Base-by-base conservation (phyloP, 208 protist genomes). In the Hexamita inflata region DNA sequence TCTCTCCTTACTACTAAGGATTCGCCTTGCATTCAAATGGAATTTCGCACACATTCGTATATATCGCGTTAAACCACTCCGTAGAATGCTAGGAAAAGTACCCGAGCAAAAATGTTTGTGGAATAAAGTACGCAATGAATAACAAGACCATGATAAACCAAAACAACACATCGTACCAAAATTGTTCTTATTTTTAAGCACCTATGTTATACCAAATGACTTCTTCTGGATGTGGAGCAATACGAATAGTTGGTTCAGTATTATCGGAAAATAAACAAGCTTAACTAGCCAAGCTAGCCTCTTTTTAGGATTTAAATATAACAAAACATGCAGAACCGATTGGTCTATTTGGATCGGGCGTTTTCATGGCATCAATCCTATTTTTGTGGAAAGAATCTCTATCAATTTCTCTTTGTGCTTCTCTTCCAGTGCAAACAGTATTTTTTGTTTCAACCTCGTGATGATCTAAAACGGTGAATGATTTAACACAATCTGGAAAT, bases 41-140 rank as follows among this genome's bases (percentile, higher is more conserved):
- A 38, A 30, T 13, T 15, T n/a, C 15, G 42, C 64, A 70, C 9
- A 70, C 42, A 32, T n/a, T 49, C 11, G 7, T 49, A 70, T 45
- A 70, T 15, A 70, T 45, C 9, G 15, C 7, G 42, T 70, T 49
- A 45, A 70, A 70, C 35, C 9, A 45, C 26, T 40, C 4, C 38
- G 4, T 2, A 45, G 4, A 30, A 45, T 70, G 9, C 11, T 49
- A 32, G 11, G 64, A n/a, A 24, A 45, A 7, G 2, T 45, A 57
- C 30, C 42, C 9, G 9, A 70, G 42, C 11, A 70, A 32, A n/a
- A 32, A 70, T 40, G 64, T 45, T 38, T 70, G 35, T 42, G 64
- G 64, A 49, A 70, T 34, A 49, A 70, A 70, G n/a, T 70, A 70
- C 11, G 7, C 64, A 40, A 70, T 70, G 35, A 70, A 70, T 28